Evolutionary conservation across 352 stramenopile genomes (phyloP).

Genomic region (Pythium sukuiense): DNA sequence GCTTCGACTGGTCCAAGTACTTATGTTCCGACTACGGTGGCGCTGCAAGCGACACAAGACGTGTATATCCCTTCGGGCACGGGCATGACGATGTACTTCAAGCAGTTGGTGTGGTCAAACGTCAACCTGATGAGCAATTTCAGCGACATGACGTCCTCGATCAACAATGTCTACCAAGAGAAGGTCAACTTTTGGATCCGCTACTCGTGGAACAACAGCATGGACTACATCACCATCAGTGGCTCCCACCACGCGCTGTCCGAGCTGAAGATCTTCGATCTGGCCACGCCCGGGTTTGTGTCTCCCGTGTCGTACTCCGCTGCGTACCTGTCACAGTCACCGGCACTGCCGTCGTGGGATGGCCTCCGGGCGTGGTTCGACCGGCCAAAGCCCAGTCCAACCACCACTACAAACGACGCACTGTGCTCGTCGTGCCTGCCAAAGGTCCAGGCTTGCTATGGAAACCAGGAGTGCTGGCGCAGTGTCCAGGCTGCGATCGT

Average conservation of each 20-base stretch:
- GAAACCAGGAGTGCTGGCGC: slow-evolving; percentile 19
- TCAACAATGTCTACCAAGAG: not conserved
- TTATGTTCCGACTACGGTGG: slow-evolving; percentile 9
- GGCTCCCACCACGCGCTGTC: not conserved
- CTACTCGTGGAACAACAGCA: not conserved
- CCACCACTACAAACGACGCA: not conserved
- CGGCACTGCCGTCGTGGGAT: not conserved
- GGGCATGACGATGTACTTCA: not conserved
- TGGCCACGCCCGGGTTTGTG: not conserved
- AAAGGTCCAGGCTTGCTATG: slow-evolving; percentile 18
- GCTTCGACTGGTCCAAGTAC: not conserved
- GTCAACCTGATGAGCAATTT: not conserved
- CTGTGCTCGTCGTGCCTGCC: slow-evolving; percentile 15
- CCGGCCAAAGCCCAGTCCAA: not conserved
- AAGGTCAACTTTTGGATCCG: not conserved
- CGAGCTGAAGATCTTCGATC: not conserved
- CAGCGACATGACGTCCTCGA: not conserved
- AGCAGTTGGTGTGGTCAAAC: not conserved
- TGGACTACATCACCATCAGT: not conserved
- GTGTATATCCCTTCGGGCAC: not conserved
- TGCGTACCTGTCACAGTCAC: not conserved
- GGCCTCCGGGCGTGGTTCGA: slow-evolving; percentile 8
- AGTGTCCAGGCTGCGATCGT: slow-evolving; percentile 15
- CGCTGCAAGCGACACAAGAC: not conserved
- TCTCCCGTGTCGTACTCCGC: not conserved